phyloP scores from a whole-genome alignment of 768 basidiomycete species.

The Leccinum variicolor region DNA sequence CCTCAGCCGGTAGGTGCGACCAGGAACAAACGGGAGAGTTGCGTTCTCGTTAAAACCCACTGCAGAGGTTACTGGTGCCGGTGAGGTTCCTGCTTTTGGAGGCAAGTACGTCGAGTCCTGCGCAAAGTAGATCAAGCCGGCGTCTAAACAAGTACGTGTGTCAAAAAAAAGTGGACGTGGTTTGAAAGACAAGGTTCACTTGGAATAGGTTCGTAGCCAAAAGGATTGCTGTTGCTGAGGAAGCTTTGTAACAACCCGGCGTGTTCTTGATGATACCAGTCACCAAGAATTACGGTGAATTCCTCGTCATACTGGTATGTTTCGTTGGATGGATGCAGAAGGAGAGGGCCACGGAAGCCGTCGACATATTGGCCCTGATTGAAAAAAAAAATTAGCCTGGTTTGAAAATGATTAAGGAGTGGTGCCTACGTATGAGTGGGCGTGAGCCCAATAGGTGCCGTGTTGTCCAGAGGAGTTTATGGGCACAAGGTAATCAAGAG shows the following conservation, averaged over 20 bases:
- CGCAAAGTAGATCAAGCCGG: slow-evolving; percentile 80
- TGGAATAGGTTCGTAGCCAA: slow-evolving; percentile 88
- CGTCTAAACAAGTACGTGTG: slow-evolving; percentile 42
- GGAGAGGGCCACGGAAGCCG: slow-evolving; percentile 82
- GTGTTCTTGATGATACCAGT: slow-evolving; percentile 92
- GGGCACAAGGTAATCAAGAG: slow-evolving; percentile 74
- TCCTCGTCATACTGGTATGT: slow-evolving; percentile 83
- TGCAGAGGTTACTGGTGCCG: slow-evolving; percentile 44
- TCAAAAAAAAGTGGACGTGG: not conserved
- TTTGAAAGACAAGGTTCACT: slow-evolving; percentile 35
- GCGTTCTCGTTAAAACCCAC: slow-evolving; percentile 89
- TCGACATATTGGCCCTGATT: slow-evolving; percentile 85
- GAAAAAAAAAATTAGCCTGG: not conserved
- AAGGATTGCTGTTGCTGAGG: slow-evolving; percentile 70
- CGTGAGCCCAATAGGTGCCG: slow-evolving; percentile 83
- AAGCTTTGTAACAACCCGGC: slow-evolving; percentile 58
- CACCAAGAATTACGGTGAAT: slow-evolving; percentile 78
- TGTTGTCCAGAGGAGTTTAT: slow-evolving; percentile 64
- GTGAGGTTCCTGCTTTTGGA: slow-evolving; percentile 48
- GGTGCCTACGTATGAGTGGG: slow-evolving; percentile 46
- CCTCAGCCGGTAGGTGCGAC: slow-evolving; percentile 87
- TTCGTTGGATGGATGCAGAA: slow-evolving; percentile 69
- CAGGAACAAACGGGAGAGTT: slow-evolving; percentile 74
- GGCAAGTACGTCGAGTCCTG: slow-evolving; percentile 70
- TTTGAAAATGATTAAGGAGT: not conserved